Percentiles rank a stretch among this genome's conserved stretches.
phyloP scores from a whole-genome alignment of 2,329 filamentous ascomycete genomes.

The Teratosphaeria viscida region DNA sequence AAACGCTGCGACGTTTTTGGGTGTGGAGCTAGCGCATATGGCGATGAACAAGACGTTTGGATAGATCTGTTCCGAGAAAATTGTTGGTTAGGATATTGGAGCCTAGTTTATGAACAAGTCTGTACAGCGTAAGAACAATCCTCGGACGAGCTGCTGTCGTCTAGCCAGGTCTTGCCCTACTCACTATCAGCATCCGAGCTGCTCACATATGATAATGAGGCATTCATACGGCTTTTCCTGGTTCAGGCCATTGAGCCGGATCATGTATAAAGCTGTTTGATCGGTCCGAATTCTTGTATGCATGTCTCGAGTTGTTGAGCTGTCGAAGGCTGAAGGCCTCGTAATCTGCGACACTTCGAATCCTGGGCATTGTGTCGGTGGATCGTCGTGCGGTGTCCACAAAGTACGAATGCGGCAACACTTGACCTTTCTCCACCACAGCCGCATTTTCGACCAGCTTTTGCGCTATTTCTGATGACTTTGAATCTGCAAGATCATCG shows the following conservation, averaged over 20 bases:
- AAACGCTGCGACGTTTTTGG: constrained; percentile 89
- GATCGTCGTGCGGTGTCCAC: neutral
- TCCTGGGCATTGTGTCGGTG: constrained; percentile 49
- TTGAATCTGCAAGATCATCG: neutral
- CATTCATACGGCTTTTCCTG: neutral
- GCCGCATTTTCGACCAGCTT: neutral
- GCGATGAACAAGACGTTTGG: constrained; percentile 67
- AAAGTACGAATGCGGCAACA: neutral
- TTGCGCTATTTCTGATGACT: neutral
- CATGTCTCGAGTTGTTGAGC: constrained; percentile 6
- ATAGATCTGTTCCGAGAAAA: neutral
- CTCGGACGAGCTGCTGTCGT: neutral
- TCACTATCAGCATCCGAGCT: neutral
- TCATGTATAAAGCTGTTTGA: neutral
- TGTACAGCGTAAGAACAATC: neutral
- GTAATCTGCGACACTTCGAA: constrained; percentile 11
- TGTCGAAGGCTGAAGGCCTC: constrained; percentile 9
- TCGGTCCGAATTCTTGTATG: neutral
- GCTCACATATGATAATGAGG: neutral
- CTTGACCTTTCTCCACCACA: neutral
- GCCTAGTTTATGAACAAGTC: neutral
- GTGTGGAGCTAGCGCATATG: constrained; percentile 74
- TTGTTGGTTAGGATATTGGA: neutral
- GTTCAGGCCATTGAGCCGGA: neutral
- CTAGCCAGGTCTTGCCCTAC: neutral